Evolutionary conservation across 1,284 basidiomycete genomes (phyloP).

Genomic region (Inonotus obliquus): DNA sequence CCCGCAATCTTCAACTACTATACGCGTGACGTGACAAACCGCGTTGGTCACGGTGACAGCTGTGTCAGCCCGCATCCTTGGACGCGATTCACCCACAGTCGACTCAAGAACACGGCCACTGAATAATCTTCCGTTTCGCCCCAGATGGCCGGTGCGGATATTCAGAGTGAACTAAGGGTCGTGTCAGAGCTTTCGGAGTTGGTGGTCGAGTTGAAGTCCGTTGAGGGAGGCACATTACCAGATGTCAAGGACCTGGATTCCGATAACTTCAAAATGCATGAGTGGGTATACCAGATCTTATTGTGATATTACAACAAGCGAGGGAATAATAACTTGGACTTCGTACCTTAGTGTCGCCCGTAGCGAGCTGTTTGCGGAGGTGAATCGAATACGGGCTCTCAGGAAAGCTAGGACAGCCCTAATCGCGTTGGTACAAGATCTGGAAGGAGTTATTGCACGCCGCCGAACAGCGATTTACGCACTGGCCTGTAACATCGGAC

Average conservation of each 20-base stretch:
- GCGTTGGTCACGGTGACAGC: neutral
- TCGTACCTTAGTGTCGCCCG: neutral
- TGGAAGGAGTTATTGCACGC: neutral
- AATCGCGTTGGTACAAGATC: neutral
- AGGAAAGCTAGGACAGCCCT: neutral
- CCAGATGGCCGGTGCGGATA: too few relatives aligned
- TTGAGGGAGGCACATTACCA: neutral
- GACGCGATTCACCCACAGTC: too few relatives aligned
- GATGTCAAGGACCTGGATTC: neutral
- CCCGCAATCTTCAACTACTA: too few relatives aligned
- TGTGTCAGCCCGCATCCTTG: too few relatives aligned
- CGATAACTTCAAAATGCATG: neutral
- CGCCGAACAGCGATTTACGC: neutral
- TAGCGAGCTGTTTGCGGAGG: neutral
- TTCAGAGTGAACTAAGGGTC: too few relatives aligned
- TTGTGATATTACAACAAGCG: too few relatives aligned
- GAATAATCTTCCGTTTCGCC: too few relatives aligned
- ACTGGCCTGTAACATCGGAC: neutral
- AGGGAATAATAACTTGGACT: too few relatives aligned
- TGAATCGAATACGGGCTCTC: neutral
- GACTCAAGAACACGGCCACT: neutral
- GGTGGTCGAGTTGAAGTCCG: neutral
- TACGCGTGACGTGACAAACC: neutral
- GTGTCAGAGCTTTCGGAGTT: neutral
- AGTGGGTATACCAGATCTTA: too few relatives aligned